Conservation (phyloP, 257 asterid species). For the Agastache rugosa region DNA sequence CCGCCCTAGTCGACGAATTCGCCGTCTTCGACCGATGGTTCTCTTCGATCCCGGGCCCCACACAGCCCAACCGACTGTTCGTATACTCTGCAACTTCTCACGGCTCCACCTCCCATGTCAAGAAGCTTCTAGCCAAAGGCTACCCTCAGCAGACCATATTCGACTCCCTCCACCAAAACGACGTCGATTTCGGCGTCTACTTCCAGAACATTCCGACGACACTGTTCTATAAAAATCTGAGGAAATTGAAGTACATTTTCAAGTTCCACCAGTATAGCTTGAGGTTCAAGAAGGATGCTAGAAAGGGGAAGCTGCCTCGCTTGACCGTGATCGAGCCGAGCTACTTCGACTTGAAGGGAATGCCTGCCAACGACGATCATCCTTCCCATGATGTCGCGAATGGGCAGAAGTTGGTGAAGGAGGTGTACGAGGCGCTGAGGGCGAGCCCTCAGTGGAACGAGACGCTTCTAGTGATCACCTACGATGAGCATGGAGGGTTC, state of each 20-base stretch:
- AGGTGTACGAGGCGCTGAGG: constrained; percentile 76
- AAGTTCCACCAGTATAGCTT: constrained; percentile 62
- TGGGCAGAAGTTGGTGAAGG: constrained; percentile 81
- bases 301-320: constrained; percentile 67
- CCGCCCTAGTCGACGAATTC: constrained; percentile 55
- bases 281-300: constrained; percentile 72
- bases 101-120: constrained; percentile 73
- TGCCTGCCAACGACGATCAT: constrained; percentile 79
- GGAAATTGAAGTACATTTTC: constrained; percentile 72
- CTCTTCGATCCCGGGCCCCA: constrained; percentile 80
- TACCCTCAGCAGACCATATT: constrained; percentile 76
- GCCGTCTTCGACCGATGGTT: constrained; percentile 82
- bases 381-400: constrained; percentile 85
- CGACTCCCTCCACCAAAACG: constrained; percentile 65
- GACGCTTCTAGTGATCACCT: constrained; percentile 65
- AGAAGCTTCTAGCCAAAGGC: constrained; percentile 60
- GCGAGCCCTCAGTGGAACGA: constrained; percentile 82
- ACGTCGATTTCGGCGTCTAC: constrained; percentile 65
- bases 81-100: constrained; percentile 86
- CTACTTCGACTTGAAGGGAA: constrained; percentile 67
- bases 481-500: constrained; percentile 90
- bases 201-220: constrained; percentile 73
- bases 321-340: constrained; percentile 78
- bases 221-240: constrained; percentile 62
- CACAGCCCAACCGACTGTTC: constrained; percentile 81